These are phyloP conservation scores for Salix viminalis DNA, from an alignment of 345 rosid genomes.

Conservation along the genomic window DNA sequence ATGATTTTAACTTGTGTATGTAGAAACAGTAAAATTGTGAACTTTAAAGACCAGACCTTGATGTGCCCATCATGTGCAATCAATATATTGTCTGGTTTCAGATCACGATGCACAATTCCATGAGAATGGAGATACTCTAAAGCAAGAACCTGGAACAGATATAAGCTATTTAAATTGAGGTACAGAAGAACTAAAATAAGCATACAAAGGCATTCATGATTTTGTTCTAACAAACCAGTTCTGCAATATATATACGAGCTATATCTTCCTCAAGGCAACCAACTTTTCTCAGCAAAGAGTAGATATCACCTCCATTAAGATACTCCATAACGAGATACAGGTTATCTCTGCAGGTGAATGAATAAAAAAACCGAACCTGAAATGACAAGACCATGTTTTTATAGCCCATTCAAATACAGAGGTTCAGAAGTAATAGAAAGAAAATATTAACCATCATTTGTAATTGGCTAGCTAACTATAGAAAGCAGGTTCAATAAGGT, in stretches of 20 bases:
- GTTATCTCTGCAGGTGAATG: constrained; percentile 81
- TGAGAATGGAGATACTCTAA: constrained; percentile 76
- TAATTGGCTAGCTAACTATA: not conserved
- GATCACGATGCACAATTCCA: constrained; percentile 76
- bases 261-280: constrained; percentile 76
- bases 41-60: constrained; percentile 53
- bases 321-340: constrained; percentile 92
- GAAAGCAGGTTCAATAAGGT: not conserved
- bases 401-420: not conserved
- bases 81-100: constrained; percentile 79
- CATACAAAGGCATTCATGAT: not conserved
- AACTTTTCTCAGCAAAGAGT: constrained; percentile 69
- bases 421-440: not conserved
- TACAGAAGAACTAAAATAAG: constrained; percentile 8
- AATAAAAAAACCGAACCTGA: constrained; percentile 82
- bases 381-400: constrained; percentile 23
- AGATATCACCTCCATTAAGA: constrained; percentile 82
- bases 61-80: constrained; percentile 83
- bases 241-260: constrained; percentile 76
- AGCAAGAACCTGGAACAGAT: constrained; percentile 72
- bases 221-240: constrained; percentile 55
- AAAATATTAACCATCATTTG: constrained; percentile 5
- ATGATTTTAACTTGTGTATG: too few relatives aligned
- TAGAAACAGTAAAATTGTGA: not conserved
- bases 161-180: constrained; percentile 4